Percentiles rank a stretch among this genome's conserved stretches.
Conservation (phyloP, 768 basidiomycete genomes). For the Russula olivacea region DNA sequence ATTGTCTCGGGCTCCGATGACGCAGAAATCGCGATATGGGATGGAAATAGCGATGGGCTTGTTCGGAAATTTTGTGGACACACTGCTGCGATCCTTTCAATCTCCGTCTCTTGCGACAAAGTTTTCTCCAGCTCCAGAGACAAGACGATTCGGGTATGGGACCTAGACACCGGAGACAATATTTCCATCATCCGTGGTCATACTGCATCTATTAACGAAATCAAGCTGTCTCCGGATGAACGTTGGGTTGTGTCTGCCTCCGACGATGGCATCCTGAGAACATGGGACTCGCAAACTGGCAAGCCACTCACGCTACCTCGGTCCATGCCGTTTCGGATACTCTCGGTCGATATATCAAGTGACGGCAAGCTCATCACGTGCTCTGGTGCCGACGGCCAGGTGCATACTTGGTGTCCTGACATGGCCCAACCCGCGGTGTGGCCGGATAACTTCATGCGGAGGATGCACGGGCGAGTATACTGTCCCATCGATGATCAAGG, state of each 20-base stretch:
- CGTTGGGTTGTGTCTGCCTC: slow-evolving; percentile 10
- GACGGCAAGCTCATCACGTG: slow-evolving; percentile 9
- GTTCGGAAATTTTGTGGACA: not conserved
- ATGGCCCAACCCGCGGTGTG: slow-evolving; percentile 3
- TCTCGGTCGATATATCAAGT: slow-evolving; percentile 4
- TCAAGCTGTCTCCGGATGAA: slow-evolving; percentile 4
- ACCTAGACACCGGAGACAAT: slow-evolving; percentile 1
- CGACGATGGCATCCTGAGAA: slow-evolving; percentile 12
- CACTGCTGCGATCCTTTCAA: not conserved
- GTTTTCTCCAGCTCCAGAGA: slow-evolving; percentile 18
- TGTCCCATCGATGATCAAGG: slow-evolving; percentile 17
- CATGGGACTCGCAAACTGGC: slow-evolving; percentile 11
- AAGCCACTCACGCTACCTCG: slow-evolving; percentile 8
- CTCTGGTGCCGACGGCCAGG: not conserved
- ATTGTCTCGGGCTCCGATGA: slow-evolving; percentile 12
- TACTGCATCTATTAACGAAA: slow-evolving; percentile 9
- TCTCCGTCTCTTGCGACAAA: slow-evolving; percentile 1
- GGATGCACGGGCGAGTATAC: not conserved
- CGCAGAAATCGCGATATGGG: slow-evolving; percentile 12
- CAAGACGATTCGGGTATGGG: slow-evolving; percentile 17
- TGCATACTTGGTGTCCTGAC: slow-evolving; percentile 7
- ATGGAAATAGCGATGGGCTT: not conserved
- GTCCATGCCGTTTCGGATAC: not conserved
- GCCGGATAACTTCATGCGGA: slow-evolving; percentile 8
- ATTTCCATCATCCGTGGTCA: slow-evolving; percentile 31